These are phyloP conservation scores for Eucalyptus globulus DNA, from an alignment of 345 rosid species.

Conservation along the genomic window DNA sequence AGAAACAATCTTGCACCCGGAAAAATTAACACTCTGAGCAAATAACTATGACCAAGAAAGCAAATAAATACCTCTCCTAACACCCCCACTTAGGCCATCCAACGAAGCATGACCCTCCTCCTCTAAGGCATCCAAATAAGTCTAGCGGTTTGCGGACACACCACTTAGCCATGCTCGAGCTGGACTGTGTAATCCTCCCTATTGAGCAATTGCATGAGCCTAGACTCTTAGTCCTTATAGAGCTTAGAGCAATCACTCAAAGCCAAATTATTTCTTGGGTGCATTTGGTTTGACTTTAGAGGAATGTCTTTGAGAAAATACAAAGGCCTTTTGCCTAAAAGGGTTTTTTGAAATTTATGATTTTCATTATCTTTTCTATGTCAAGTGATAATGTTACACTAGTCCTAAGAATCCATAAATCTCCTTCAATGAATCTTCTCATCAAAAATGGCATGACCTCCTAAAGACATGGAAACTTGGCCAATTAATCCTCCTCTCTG, in stretches of 20 bases:
- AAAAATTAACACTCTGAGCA: neutral
- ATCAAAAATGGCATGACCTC: neutral
- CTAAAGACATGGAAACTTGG: neutral
- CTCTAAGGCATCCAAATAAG: neutral
- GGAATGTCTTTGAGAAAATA: no score
- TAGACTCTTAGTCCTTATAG: no score
- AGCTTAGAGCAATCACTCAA: no score
- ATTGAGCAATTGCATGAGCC: no score
- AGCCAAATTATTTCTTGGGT: no score
- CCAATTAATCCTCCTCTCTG: neutral
- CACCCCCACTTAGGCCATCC: neutral
- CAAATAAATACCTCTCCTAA: neutral
- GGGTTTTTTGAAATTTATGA: neutral
- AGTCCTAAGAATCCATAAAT: no score
- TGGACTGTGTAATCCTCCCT: no score
- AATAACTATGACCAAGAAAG: neutral
- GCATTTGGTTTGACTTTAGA: no score
- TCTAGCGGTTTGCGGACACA: no score
- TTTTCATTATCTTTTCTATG: neutral
- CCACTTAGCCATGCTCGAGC: no score
- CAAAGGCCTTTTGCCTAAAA: neutral
- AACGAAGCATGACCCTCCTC: neutral
- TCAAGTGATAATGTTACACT: neutral
- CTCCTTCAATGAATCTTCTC: neutral
- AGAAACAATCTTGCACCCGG: neutral